phyloP scores from a whole-genome alignment of 2,329 filamentous ascomycete species.

The Ophiosphaerella korrae region DNA sequence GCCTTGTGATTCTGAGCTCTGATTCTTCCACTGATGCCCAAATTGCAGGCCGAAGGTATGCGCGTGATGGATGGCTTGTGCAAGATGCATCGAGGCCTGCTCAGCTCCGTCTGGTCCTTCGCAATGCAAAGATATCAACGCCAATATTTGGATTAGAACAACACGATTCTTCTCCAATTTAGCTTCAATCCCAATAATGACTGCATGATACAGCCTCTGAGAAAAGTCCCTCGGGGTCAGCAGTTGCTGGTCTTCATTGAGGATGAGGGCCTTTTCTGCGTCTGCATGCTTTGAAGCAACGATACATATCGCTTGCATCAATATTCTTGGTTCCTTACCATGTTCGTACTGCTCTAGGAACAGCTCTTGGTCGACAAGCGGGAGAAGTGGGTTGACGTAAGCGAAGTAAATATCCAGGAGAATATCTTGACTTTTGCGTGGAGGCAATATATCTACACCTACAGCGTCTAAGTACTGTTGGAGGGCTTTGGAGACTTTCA shows the following conservation, averaged over 20 bases:
- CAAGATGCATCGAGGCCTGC: slow-evolving; percentile 53
- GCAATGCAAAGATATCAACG: slow-evolving; percentile 54
- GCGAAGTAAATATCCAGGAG: slow-evolving; percentile 54
- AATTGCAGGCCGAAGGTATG: slow-evolving; percentile 57
- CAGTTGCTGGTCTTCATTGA: slow-evolving; percentile 41
- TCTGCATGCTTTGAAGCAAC: slow-evolving; percentile 55
- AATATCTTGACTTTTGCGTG: slow-evolving; percentile 41
- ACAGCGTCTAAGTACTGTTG: slow-evolving; percentile 46
- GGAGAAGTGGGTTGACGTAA: slow-evolving; percentile 54
- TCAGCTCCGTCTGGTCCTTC: slow-evolving; percentile 56
- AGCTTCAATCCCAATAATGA: slow-evolving; percentile 49
- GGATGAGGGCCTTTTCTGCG: slow-evolving; percentile 47
- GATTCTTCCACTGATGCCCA: slow-evolving; percentile 46
- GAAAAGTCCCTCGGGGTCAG: slow-evolving; percentile 53
- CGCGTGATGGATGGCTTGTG: slow-evolving; percentile 56
- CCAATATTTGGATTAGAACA: slow-evolving; percentile 53
- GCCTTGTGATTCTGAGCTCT: slow-evolving; percentile 45
- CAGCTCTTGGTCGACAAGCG: slow-evolving; percentile 52
- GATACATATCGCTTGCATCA: slow-evolving; percentile 55
- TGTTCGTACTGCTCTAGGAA: slow-evolving; percentile 47
- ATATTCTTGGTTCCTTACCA: slow-evolving; percentile 44
- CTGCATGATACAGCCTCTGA: slow-evolving; percentile 50
- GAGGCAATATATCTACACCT: slow-evolving; percentile 42
- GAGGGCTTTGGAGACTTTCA: slow-evolving; percentile 40
- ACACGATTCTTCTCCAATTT: slow-evolving; percentile 53